Conservation (phyloP, 441 rosid species). For the Pelargonium cotyledonis region DNA sequence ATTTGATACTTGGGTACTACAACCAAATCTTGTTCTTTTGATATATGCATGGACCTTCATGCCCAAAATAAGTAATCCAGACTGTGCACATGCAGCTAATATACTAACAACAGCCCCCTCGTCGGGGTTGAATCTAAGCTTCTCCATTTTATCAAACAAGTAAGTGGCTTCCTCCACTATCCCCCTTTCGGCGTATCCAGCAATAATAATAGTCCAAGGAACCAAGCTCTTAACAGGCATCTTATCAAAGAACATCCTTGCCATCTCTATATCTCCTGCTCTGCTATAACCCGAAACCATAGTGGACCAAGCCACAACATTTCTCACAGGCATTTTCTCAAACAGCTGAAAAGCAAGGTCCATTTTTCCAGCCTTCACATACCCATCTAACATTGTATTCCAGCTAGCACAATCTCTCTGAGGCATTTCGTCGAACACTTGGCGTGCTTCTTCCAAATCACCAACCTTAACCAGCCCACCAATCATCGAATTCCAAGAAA, state of each 20-base stretch:
- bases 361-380: conserved; percentile 3
- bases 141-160: neutral
- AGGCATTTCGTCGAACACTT: neutral
- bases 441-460: neutral
- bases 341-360: neutral
- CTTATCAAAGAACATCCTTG: neutral
- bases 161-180: neutral
- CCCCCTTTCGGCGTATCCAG: neutral
- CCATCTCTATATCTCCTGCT: conserved; percentile 1
- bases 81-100: conserved; percentile 1
- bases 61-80: neutral
- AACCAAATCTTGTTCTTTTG: neutral
- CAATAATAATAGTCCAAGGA: conserved; percentile 1
- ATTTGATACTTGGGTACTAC: neutral
- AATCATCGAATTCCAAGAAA: neutral
- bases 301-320: conserved; percentile 1
- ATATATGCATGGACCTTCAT: neutral
- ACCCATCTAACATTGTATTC: conserved; percentile 2
- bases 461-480: neutral
- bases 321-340: conserved; percentile 6
- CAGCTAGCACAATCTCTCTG: neutral
- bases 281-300: conserved; percentile 5
- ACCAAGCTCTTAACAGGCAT: neutral
- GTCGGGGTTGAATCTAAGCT: neutral
- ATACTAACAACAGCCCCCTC: neutral